Percentiles rank a stretch among this genome's conserved stretches.
Conservation (phyloP, 768 basidiomycete genomes). For the Naganishia vaughanmartiniae region DNA sequence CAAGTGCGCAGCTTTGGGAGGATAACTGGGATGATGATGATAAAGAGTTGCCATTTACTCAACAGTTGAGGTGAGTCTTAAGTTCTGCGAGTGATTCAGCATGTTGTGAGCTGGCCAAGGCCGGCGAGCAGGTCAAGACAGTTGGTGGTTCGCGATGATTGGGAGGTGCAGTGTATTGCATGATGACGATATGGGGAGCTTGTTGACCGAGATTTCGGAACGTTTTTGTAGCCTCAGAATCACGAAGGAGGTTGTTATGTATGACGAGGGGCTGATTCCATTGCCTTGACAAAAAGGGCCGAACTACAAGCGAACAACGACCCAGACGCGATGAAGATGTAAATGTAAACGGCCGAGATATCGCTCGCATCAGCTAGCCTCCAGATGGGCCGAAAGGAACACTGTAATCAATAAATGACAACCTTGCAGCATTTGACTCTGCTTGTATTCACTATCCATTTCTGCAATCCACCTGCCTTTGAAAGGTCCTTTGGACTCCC, state of each 20-base stretch:
- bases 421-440: not conserved
- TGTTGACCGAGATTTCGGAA: not conserved
- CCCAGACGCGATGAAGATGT: slow-evolving; percentile 31
- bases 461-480: no score
- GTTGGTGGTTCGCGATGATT: not conserved
- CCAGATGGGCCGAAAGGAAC: not conserved
- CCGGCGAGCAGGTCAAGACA: not conserved
- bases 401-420: slow-evolving; percentile 4
- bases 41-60: slow-evolving; percentile 94
- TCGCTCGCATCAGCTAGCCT: not conserved
- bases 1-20: slow-evolving; percentile 93
- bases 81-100: not conserved
- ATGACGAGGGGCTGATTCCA: not conserved
- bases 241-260: not conserved
- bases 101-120: not conserved
- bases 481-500: no score
- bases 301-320: slow-evolving; percentile 30
- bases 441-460: not conserved
- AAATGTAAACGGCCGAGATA: not conserved
- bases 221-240: not conserved
- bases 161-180: not conserved
- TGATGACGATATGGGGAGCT: not conserved
- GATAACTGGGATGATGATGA: slow-evolving; percentile 99
- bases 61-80: slow-evolving; percentile 81
- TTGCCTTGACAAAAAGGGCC: slow-evolving; percentile 9